Base-by-base conservation (phyloP, 1,284 basidiomycete species). In the Irpex sp. region DNA sequence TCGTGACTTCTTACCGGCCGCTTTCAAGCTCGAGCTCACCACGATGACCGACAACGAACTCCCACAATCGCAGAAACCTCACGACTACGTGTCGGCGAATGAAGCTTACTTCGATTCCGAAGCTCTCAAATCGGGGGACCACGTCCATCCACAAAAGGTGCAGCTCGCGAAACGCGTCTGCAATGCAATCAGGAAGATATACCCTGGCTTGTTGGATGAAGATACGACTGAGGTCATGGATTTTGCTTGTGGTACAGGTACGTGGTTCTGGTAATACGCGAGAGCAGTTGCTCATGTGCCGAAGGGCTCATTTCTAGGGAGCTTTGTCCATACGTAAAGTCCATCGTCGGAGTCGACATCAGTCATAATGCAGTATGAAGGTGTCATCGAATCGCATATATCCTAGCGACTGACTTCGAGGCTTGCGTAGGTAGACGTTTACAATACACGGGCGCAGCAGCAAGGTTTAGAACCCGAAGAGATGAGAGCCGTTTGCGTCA, bases 171-270 rank as follows among this genome's bases (percentile, higher is more conserved):
- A 51, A 17, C 4, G 19, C 2, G 21, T 63, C 26, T 49, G 9
- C 33, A 43, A 26, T 8, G 36, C n/a, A 5, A 26, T 65, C 4
- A 46, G 50, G 21, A 35, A 51, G 15, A 35, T 9, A 15, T 64
- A 62, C 7, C 66, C 64, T 1, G 61, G 61, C 31, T 64, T 67
- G 21, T 85, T 88, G 68, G 76, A 82, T 58, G 77, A 81, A 55
- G 78, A 82, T 9, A 65, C 68, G 15, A 88, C 87, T 0, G 75
- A 72, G 0, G 76, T 87, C 4, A 74, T 90, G 74, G 88, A 90
- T 67, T 89, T 82, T 68, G 88, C 88, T 3, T 90, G 87, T 68
- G 86, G 87, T 17, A 79, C 81, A 56, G 87, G 87, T 83, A 62
- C 53, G 77, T 46, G 37, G n/a, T n/a, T 33, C n/a, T 59, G n/a